Evolutionary conservation across 768 basidiomycete species (phyloP), one percentile per base, ranked within the genome.

Genomic region (Scleroderma bovista): DNA sequence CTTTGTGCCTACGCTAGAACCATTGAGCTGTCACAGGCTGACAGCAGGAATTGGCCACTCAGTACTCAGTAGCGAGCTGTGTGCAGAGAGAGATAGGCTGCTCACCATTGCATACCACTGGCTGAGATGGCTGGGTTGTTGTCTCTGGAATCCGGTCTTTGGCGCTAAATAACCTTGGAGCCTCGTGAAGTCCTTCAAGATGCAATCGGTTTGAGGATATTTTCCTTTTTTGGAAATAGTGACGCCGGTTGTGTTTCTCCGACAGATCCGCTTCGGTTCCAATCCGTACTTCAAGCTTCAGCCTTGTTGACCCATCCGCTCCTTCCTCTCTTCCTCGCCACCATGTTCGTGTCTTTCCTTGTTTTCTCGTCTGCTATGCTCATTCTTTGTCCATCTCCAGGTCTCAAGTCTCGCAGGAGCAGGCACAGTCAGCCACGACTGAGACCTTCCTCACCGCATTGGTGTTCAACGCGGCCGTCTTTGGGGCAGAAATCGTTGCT

Each of bases 361-460:
- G 13, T 13, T 7, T 38, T 6, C 34, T 29, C 36, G 1, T 34
- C 9, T 16, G 1, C 9, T 5, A 5, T 43, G 56, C 34, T 55
- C 23, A 7, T 3, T 49, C 29, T 29, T 17, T 45, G 1, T 16
- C 24, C 10, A 32, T 39, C 33, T 4, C 33, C 52, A 77, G 75
- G 75, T 72, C 78, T 4, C 54, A 64, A 55, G 61, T 72, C 39
- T 41, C 50, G 7, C 39, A 72, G 13, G 33, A 40, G 20, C 22
- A 19, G 15, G 77, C 85, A 3, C 65, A 65, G 33, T 74, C 75
- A 47, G 84, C 89, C 50, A 86, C 90, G 26, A 89, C 88, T 0
- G 57, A 74, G 38, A 83, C 88, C 10, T 97, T 98, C 64, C 65
- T 86, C 38, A 86, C 94, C 6, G 88, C 95, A 3, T 77, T 98